These are phyloP conservation scores for Starmerella roubikii DNA, from an alignment of 805 yeast genomes.

Conservation along the genomic window DNA sequence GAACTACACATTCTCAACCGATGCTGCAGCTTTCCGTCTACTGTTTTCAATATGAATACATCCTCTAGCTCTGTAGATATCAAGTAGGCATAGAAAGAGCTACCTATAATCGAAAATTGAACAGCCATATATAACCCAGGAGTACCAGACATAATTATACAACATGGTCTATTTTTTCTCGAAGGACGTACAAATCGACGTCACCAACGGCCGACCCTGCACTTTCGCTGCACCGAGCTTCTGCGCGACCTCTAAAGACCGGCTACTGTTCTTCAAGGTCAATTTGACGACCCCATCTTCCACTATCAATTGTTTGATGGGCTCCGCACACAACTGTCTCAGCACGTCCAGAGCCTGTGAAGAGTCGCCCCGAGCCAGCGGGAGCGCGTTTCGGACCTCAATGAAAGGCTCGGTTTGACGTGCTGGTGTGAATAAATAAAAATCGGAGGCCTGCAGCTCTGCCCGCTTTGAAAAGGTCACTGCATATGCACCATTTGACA, in stretches of 20 bases:
- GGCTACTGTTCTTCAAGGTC: too few species aligned
- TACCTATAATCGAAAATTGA: too few species aligned
- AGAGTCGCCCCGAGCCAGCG: neutral
- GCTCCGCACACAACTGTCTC: constrained; percentile 1
- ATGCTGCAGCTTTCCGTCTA: too few species aligned
- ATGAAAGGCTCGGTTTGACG: neutral
- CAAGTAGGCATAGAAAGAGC: too few species aligned
- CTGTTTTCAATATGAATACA: too few species aligned
- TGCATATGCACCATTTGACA: neutral
- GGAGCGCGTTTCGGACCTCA: constrained; percentile 10
- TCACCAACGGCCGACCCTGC: constrained; percentile 7
- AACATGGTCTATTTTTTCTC: too few species aligned
- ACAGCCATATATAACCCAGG: too few species aligned
- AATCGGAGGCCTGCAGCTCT: neutral
- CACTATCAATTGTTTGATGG: neutral
- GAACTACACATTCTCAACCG: too few species aligned
- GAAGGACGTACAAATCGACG: too few species aligned
- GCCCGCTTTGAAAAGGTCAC: neutral
- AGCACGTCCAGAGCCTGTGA: neutral
- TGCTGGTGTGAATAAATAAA: neutral
- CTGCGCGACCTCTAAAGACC: neutral
- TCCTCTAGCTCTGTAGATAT: too few species aligned
- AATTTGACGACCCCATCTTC: neutral
- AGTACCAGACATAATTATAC: too few species aligned
- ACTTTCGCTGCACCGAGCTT: constrained; percentile 3